Evolutionary conservation across 1,284 basidiomycete genomes (phyloP).

Genomic region (Bjerkandera adusta): DNA sequence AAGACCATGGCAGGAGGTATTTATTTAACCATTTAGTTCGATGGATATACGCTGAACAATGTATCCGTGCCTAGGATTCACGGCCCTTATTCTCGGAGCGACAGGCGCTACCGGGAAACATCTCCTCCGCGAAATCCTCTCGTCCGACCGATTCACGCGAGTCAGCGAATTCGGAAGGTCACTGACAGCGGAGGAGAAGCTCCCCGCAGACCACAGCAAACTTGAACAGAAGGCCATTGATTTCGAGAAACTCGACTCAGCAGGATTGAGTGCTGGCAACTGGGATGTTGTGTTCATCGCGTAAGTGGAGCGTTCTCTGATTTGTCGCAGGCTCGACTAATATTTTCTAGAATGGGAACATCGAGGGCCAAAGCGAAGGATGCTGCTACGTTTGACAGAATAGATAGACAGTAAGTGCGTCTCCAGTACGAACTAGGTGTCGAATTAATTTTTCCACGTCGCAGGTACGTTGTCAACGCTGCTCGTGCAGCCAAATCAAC

Average conservation of each 20-base stretch:
- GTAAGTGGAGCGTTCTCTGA: too few relatives aligned
- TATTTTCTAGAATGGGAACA: slow-evolving; percentile 62
- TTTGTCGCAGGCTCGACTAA: too few relatives aligned
- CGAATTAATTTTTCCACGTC: too few relatives aligned
- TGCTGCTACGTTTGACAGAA: slow-evolving; percentile 64
- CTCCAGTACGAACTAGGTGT: too few relatives aligned
- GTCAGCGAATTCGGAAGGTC: slow-evolving; percentile 68
- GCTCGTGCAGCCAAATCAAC: slow-evolving; percentile 59
- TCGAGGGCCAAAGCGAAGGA: slow-evolving; percentile 59
- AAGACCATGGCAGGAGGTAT: too few relatives aligned
- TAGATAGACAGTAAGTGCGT: slow-evolving; percentile 69
- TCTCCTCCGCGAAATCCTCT: slow-evolving; percentile 56
- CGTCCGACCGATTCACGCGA: slow-evolving; percentile 47
- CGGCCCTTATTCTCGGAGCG: slow-evolving; percentile 64
- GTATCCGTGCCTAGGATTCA: too few relatives aligned
- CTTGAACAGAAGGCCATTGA: slow-evolving; percentile 62
- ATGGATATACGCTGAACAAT: too few relatives aligned
- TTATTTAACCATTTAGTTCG: too few relatives aligned
- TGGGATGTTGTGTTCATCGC: slow-evolving; percentile 70
- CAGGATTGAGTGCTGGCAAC: slow-evolving; percentile 47
- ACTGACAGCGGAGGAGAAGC: slow-evolving; percentile 40
- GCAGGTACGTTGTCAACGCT: slow-evolving; percentile 71
- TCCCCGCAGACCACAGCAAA: slow-evolving; percentile 44
- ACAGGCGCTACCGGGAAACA: slow-evolving; percentile 62
- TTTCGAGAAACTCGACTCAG: slow-evolving; percentile 62